Evolutionary conservation across 2,329 filamentous ascomycete genomes (phyloP), one percentile per base, ranked within the genome.

Genomic region (Talaromyces sp.): DNA sequence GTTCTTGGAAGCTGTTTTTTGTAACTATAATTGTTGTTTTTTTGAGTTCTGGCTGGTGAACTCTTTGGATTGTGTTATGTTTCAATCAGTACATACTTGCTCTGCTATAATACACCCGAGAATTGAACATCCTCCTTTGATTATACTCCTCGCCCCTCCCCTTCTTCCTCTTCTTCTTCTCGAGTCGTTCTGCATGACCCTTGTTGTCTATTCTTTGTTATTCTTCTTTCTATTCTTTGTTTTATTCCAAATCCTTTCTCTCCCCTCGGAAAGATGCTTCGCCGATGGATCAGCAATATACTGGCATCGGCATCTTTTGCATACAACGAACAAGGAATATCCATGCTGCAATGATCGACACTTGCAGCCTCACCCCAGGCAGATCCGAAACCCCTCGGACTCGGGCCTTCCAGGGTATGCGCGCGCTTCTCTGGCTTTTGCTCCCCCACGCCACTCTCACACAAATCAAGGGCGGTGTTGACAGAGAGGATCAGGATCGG

Each of bases 371-470:
- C 47, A 48, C 45, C 48, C 49, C 29, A 54, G 55, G 36, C 52
- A 52, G 40, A 49, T 56, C 55, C 52, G 51, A 60, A 58, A 58
- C 53, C 43, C 47, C 49, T 60, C 60, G 56, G 58, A 61, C 52
- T 62, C 58, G 52, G 58, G 44, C 36, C 32, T 41, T 52, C 43
- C 46, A 47, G 33, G 29, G 45, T 32, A 39, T 42, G 40, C 41
- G 47, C 36, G 29, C 20, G 40, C 37, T 36, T 44, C 37, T 49
- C 39, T 36, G 29, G 9, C 30, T 6, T 17, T 45, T 2, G 8
- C 16, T 17, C 17, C 29, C 42, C 24, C 43, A 42, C 17, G 16
- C 42, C 24, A 43, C 41, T 36, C 40, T 20, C 13, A 16, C n/a
- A 27, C 29, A 37, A 17, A 27, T 27, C 47, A 37, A 29, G 24